A percentile compares a stretch with the other conserved stretches of the same genome.
phyloP scores from a whole-genome alignment of 345 rosid species.

The Isatis tinctoria region DNA sequence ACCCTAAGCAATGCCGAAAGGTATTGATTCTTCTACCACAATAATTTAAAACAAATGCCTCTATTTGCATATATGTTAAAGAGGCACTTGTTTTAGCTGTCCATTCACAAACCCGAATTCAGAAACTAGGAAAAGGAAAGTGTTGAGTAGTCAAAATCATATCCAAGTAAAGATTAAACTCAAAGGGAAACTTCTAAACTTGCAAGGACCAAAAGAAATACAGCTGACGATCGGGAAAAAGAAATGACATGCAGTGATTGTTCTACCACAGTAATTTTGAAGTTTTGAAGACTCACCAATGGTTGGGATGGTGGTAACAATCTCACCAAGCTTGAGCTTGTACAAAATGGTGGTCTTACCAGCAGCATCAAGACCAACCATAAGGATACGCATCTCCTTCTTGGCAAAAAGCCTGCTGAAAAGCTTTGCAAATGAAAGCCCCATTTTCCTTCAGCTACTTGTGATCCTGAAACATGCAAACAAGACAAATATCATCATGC shows the following conservation, averaged over 20 bases:
- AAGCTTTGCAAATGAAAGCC: slow-evolving; percentile 65
- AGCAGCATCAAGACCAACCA: slow-evolving; percentile 81
- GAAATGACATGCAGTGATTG: neutral
- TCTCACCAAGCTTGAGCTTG: slow-evolving; percentile 68
- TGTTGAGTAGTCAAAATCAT: neutral
- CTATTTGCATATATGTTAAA: too few relatives aligned
- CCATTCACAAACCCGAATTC: too few relatives aligned
- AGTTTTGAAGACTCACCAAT: slow-evolving; percentile 37
- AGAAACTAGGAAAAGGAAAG: too few relatives aligned
- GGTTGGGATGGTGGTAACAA: slow-evolving; percentile 59
- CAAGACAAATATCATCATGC: neutral
- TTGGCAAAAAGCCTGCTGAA: slow-evolving; percentile 65
- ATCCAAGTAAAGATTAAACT: neutral
- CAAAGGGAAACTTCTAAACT: neutral
- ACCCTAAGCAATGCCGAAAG: too few relatives aligned
- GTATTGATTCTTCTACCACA: too few relatives aligned
- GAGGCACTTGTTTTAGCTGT: too few relatives aligned
- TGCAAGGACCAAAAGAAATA: neutral
- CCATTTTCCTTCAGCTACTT: slow-evolving; percentile 40
- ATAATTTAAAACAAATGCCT: too few relatives aligned
- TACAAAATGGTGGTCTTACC: slow-evolving; percentile 71
- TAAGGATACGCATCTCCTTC: slow-evolving; percentile 74
- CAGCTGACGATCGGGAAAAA: neutral
- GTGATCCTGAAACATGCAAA: slow-evolving; percentile 28
- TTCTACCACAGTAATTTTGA: neutral